phyloP scores from a whole-genome alignment of 495 filamentous ascomycete genomes.

The Xylaria sp. region DNA sequence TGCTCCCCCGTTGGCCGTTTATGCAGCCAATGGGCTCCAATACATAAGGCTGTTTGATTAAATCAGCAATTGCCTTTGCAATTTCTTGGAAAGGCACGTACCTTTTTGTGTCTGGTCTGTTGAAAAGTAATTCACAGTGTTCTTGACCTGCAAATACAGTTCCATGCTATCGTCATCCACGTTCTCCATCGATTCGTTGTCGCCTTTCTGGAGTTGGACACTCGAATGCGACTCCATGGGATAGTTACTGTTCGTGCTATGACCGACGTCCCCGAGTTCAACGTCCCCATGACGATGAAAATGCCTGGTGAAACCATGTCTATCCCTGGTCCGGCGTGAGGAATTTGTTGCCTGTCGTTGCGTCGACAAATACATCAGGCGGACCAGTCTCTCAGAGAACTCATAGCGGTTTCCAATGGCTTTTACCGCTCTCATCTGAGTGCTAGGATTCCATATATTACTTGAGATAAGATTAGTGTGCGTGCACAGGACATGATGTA shows the following conservation, averaged over 20 bases:
- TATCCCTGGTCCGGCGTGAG: conserved; percentile 29
- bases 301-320: conserved; percentile 12
- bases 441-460: conserved; percentile 75
- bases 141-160: conserved; percentile 41
- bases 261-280: conserved; percentile 28
- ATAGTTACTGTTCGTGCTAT: conserved; percentile 23
- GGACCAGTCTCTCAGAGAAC: conserved; percentile 70
- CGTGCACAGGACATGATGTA: conserved; percentile 11
- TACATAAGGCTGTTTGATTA: conserved; percentile 66
- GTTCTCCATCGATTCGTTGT: conserved; percentile 7
- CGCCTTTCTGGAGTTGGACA: conserved; percentile 26
- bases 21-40: conserved; percentile 84
- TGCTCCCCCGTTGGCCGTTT: conserved; percentile 47
- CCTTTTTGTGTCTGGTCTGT: conserved; percentile 46
- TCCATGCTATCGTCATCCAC: conserved; percentile 34
- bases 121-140: conserved; percentile 49
- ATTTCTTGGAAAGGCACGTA: conserved; percentile 24
- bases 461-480: conserved; percentile 43
- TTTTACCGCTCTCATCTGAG: conserved; percentile 62
- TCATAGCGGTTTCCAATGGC: conserved; percentile 64
- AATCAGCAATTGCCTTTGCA: conserved; percentile 18
- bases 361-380: conserved; percentile 57
- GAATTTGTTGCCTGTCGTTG: conserved; percentile 25
- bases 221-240: conserved; percentile 16
- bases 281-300: conserved; percentile 30